phyloP scores from a whole-genome alignment of 176 grass and related monocot species.

The Aegilops sharonensis region DNA sequence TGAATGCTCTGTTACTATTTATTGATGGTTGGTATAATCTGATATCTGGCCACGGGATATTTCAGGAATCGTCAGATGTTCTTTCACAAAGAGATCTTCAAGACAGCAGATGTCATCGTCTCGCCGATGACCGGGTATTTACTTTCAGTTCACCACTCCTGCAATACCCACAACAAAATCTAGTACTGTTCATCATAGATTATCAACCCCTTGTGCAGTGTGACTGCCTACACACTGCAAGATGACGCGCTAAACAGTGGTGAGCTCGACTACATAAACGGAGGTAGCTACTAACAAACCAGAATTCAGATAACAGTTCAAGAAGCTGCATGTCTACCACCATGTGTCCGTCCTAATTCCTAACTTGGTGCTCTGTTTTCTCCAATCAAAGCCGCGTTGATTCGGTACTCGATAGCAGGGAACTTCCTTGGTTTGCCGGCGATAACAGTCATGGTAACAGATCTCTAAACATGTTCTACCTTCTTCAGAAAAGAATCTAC shows the following conservation, averaged over 20 bases:
- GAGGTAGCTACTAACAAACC: slow-evolving; percentile 47
- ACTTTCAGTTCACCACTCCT: background rate
- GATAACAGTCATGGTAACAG: slow-evolving; percentile 72
- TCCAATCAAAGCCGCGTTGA: slow-evolving; percentile 60
- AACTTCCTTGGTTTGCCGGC: slow-evolving; percentile 97
- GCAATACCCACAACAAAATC: background rate
- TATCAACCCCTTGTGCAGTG: slow-evolving; percentile 34
- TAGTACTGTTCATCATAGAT: background rate
- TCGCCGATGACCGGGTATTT: slow-evolving; percentile 90
- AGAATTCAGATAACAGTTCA: background rate
- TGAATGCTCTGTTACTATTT: background rate
- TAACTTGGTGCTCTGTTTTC: background rate
- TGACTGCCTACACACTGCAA: slow-evolving; percentile 84
- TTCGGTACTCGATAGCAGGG: slow-evolving; percentile 92
- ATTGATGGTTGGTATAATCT: background rate
- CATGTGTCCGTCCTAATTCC: background rate
- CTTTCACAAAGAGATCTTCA: slow-evolving; percentile 94
- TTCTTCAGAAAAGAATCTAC: background rate
- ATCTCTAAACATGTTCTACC: background rate
- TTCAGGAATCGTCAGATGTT: slow-evolving; percentile 86
- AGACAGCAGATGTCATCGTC: slow-evolving; percentile 88
- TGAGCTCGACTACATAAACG: slow-evolving; percentile 98
- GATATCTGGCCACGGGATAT: background rate
- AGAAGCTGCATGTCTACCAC: background rate
- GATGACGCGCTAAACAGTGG: slow-evolving; percentile 63